phyloP scores from a whole-genome alignment of 176 grass and related monocot species.

The Hordeum marinum region DNA sequence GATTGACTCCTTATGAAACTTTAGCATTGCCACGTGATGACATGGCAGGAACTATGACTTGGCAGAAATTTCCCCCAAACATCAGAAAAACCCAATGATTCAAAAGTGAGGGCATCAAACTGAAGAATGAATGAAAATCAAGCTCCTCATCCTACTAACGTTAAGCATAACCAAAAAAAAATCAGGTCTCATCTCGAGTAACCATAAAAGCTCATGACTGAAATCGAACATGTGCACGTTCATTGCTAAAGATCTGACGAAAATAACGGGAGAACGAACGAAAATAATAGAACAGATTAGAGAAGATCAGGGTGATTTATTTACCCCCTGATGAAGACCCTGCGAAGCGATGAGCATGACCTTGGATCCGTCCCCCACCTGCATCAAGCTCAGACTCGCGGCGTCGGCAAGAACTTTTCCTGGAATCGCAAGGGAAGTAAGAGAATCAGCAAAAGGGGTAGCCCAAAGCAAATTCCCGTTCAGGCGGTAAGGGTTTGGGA shows the following conservation, averaged over 20 bases:
- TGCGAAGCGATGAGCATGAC: slow-evolving; percentile 86
- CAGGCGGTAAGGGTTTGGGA: slow-evolving; percentile 7
- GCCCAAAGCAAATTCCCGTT: not conserved
- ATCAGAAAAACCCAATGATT: not conserved
- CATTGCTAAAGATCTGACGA: not conserved
- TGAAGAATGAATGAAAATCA: not conserved
- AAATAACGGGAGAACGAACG: not conserved
- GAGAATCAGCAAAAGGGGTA: not conserved
- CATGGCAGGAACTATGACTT: not conserved
- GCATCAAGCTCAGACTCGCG: slow-evolving; percentile 47
- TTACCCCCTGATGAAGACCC: slow-evolving; percentile 96
- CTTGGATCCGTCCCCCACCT: slow-evolving; percentile 66
- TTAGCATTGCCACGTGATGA: not conserved
- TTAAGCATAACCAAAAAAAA: not conserved
- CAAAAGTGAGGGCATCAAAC: not conserved
- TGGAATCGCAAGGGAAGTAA: slow-evolving; percentile 20
- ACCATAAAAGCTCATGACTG: not conserved
- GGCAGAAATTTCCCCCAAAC: not conserved
- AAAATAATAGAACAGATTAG: not conserved
- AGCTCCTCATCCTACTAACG: not conserved
- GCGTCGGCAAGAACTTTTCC: slow-evolving; percentile 70
- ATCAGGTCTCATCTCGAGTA: not conserved
- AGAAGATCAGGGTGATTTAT: slow-evolving; percentile 27
- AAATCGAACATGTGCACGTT: not conserved
- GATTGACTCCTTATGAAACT: not conserved